These are phyloP conservation scores for Alternaria infectoria DNA, from an alignment of 2,329 filamentous ascomycete genomes.

Conservation along the genomic window DNA sequence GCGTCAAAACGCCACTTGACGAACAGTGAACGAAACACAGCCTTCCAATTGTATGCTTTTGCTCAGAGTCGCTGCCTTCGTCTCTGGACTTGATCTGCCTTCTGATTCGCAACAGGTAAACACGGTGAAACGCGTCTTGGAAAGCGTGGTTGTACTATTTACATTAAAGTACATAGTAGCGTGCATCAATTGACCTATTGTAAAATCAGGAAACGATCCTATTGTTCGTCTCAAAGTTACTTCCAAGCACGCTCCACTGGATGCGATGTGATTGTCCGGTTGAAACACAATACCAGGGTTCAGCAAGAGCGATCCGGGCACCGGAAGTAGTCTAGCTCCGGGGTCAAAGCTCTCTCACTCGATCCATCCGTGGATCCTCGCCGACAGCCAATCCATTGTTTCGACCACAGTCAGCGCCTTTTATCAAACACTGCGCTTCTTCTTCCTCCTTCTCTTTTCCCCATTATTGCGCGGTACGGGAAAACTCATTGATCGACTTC, in stretches of 20 bases:
- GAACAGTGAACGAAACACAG: not conserved
- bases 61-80: not conserved
- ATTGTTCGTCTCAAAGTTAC: not conserved
- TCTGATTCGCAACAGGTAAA: not conserved
- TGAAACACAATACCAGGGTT: not conserved
- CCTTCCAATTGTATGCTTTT: not conserved
- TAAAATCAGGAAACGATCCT: not conserved
- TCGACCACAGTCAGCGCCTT: slow-evolving; percentile 3
- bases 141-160: not conserved
- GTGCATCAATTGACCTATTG: not conserved
- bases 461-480: not conserved
- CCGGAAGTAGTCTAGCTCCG: not conserved
- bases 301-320: not conserved
- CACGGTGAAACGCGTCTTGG: not conserved
- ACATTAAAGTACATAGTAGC: not conserved
- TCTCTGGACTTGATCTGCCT: not conserved
- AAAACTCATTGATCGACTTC: not conserved
- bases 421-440: not conserved
- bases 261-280: not conserved
- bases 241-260: not conserved
- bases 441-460: not conserved
- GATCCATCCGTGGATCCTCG: not conserved
- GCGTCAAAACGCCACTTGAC: not conserved
- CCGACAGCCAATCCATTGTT: not conserved
- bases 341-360: slow-evolving; percentile 1